A percentile compares a stretch with the other conserved stretches of the same genome.
Evolutionary conservation across 345 rosid genomes (phyloP).

Genomic region (Fremontodendron californicum): DNA sequence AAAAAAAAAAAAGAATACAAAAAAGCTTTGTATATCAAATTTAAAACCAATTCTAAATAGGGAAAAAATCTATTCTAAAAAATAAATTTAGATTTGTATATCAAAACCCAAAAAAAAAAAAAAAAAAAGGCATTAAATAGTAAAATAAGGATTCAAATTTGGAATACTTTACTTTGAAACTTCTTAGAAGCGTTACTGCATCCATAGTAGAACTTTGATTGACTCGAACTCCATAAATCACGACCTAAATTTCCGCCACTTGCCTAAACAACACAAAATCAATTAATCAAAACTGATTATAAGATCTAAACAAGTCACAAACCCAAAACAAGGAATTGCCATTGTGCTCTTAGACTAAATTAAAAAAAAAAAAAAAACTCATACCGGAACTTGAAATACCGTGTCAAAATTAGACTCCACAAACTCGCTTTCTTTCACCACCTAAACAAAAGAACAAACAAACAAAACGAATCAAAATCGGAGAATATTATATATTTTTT

Average conservation of each 20-base stretch:
- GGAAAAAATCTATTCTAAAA: neutral
- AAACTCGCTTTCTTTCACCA: slow-evolving; percentile 24
- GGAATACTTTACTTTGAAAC: slow-evolving; percentile 44
- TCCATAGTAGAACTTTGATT: slow-evolving; percentile 56
- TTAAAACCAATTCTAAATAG: neutral
- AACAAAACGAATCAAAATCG: neutral
- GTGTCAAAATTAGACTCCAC: slow-evolving; percentile 22
- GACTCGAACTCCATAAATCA: slow-evolving; percentile 64
- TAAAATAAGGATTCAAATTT: neutral
- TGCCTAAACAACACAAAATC: slow-evolving; percentile 32
- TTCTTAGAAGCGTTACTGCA: slow-evolving; percentile 66
- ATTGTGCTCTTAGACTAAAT: neutral
- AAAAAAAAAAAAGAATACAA: neutral
- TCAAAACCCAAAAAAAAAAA: neutral
- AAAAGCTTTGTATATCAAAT: neutral
- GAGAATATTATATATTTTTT: neutral
- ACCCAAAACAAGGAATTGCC: neutral
- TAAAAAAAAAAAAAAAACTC: neutral
- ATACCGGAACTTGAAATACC: slow-evolving; percentile 58
- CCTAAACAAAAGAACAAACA: slow-evolving; percentile 20
- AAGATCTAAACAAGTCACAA: slow-evolving; percentile 5
- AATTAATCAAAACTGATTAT: neutral
- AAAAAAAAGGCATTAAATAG: neutral
- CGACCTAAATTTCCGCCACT: slow-evolving; percentile 43
- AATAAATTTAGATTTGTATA: neutral